Base-by-base conservation (phyloP, 768 basidiomycete species). In the Boletus sensibilis region DNA sequence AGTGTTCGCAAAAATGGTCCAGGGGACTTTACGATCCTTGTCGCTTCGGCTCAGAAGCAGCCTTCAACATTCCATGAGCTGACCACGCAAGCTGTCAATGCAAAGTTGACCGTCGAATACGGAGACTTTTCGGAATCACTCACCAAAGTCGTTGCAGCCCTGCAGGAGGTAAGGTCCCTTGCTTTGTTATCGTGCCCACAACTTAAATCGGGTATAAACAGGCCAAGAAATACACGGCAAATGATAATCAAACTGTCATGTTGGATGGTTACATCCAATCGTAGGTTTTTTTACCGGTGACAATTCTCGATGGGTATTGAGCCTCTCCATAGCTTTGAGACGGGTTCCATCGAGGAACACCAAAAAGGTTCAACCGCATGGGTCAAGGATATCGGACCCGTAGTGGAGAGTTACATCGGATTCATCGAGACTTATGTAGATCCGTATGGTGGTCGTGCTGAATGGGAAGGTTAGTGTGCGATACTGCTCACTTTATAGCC, bases 361-460 rank as follows among this genome's bases (percentile, higher is more conserved):
- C 86, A 89, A 66, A 79, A 87, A 42, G 92, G 82, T 0, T 92
- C 90, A 0, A 81, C 74, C 29, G 76, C 84, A 58, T 95, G 92
- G 92, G 92, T 95, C 25, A 86, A 88, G 71, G 92, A 95, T 66
- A 74, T 90, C 21, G 88, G 91, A 0, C 92, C 92, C 5, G 87
- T 90, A 34, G 92, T 95, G 18, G 92, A 94, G 71, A 88, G 84
- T 31, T 93, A 94, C 70, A 85, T 94, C 54, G 92, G 92, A 72
- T 92, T 91, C 69, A 80, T 92, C 39, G 90, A 92, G 77, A 92
- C 87, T 1, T 91, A 91, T 57, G 87, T 93, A 18, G 93, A 94
- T 66, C 93, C 93, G 8, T 93, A 90, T 56, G 93, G 92, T 35
- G 87, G 82, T n/a, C 84, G 93, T 49, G 93, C 93, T 0, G 93